Evolutionary conservation across 2,329 filamentous ascomycete species (phyloP).

Genomic region (Colletotrichum brevisporum): DNA sequence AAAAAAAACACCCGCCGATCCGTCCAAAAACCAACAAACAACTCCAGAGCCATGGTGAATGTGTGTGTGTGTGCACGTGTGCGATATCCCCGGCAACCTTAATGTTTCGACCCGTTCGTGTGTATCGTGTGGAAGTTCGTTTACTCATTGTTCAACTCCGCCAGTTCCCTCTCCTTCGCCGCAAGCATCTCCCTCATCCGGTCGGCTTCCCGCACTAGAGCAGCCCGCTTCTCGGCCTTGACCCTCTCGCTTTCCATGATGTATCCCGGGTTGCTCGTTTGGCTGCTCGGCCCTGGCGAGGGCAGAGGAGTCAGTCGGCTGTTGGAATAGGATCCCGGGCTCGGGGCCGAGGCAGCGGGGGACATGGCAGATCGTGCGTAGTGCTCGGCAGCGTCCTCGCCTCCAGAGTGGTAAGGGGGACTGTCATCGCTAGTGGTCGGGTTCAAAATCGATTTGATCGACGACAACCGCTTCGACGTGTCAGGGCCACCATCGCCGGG

Average conservation of each 20-base stretch:
- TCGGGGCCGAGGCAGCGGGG: constrained; percentile 57
- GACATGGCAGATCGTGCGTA: constrained; percentile 61
- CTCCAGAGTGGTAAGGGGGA: constrained; percentile 43
- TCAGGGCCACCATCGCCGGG: constrained; percentile 58
- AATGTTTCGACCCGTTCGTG: constrained; percentile 21
- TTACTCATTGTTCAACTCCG: constrained; percentile 51
- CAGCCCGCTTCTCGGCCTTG: constrained; percentile 74
- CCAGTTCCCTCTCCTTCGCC: constrained; percentile 81
- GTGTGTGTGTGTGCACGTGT: constrained; percentile 16
- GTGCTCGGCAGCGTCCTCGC: constrained; percentile 54
- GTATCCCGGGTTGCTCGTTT: constrained; percentile 46
- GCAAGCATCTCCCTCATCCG: constrained; percentile 80
- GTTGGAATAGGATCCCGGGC: constrained; percentile 56
- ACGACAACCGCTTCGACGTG: constrained; percentile 75
- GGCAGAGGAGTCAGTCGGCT: constrained; percentile 44
- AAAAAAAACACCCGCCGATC: constrained; percentile 1
- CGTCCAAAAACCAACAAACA: constrained; percentile 8
- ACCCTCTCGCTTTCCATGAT: constrained; percentile 63
- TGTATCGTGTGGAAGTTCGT: constrained; percentile 32
- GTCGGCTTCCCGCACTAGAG: constrained; percentile 80
- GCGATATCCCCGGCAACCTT: not conserved
- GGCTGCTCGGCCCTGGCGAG: constrained; percentile 46
- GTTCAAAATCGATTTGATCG: constrained; percentile 83
- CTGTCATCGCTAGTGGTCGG: constrained; percentile 55
- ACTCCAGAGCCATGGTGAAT: constrained; percentile 26